phyloP scores from a whole-genome alignment of 306 rosid genomes.

The Gastrolobium villosum region DNA sequence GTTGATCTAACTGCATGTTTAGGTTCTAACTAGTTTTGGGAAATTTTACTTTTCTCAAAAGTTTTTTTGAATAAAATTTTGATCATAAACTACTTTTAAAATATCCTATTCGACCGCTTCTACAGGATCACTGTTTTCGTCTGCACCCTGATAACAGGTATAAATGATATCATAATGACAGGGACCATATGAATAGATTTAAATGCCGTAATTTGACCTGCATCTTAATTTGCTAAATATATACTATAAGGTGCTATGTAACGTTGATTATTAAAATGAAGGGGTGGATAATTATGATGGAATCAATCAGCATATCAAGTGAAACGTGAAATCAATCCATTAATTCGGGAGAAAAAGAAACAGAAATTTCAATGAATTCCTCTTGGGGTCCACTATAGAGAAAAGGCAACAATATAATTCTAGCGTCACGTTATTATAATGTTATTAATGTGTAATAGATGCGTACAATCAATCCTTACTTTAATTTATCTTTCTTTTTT shows the following conservation, averaged over 20 bases:
- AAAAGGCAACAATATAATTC: not conserved
- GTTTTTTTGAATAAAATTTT: no score
- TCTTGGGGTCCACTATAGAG: not conserved
- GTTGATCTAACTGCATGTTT: no score
- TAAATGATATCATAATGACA: no score
- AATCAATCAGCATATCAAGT: not conserved
- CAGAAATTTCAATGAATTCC: not conserved
- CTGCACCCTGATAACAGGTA: no score
- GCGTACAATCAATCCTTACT: no score
- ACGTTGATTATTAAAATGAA: not conserved
- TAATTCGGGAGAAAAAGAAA: not conserved
- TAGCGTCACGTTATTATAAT: not conserved
- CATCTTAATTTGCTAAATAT: not conserved
- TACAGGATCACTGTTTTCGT: no score
- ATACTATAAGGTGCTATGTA: not conserved
- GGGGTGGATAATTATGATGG: not conserved
- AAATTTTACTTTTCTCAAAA: no score
- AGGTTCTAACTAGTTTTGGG: no score
- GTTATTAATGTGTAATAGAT: no score
- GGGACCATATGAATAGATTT: not conserved
- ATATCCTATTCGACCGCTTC: no score
- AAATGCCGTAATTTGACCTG: not conserved
- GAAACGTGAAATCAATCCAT: conserved; percentile 1
- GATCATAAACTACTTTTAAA: no score
- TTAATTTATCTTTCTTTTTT: no score